Evolutionary conservation across 495 filamentous ascomycete species (phyloP), one percentile per base, ranked within the genome.

Genomic region (Cercophora newfieldiana): DNA sequence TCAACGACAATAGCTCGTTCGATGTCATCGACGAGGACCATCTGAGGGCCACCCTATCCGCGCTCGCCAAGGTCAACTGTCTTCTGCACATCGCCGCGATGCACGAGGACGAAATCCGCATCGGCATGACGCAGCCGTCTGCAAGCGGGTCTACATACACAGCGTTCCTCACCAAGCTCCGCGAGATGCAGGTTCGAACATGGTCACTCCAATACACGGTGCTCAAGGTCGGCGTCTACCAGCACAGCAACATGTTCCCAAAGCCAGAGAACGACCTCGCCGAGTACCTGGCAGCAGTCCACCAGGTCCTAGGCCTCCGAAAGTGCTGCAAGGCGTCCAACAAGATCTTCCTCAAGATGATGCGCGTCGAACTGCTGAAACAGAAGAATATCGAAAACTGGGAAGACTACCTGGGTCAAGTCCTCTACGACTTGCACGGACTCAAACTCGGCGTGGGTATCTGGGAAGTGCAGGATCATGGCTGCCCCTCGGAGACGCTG

Each of bases 371-470:
- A 71, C 80, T 94, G 14, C 76, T 93, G 28, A 83, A 85, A 37
- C 78, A 83, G 66, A 81, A 87, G 58, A 81, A 85, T 30, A 84
- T 87, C 48, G 86, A 90, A 44, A 89, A 87, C 62, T 90, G 87
- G 80, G 90, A 92, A 69, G 82, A 85, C 69, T 93, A 97, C 70
- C 82, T 94, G 14, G 88, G 89, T 26, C 94, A 97, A 72, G 85
- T 95, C 7, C 83, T 97, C n/a, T 93, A 88, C 72, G 94, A 97
- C 75, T 82, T 97, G 2, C 89, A 97, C 74, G 93, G 91, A 2
- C 81, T 97, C 64, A 92, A 90, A 68, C 86, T 94, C 7, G 90
- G 90, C 4, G 83, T 89, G 1, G 85, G 87, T 51, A 82, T 89
- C 33, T 83, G 82, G 47, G 83, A 88, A 44, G 83, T 91, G 33